Evolutionary conservation across 805 yeast genomes (phyloP), one percentile per base, ranked within the genome.

Genomic region (Candida tallmaniae): DNA sequence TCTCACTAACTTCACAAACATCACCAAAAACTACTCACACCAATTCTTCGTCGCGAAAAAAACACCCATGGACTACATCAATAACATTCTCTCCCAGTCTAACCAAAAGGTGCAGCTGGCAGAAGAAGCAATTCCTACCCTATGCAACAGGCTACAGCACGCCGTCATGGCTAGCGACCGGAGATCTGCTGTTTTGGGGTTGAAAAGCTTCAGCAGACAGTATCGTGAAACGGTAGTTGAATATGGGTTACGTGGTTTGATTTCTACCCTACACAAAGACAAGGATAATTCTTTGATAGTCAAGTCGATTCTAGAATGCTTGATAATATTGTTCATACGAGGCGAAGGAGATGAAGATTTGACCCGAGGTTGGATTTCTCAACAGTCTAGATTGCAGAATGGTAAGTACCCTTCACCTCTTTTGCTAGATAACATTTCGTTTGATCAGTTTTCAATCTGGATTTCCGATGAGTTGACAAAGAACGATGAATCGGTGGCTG

Each of bases 381-480:
- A 78, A 54, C 84, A 81, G 58, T 76, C 89, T 14, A 68, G 94
- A 42, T 47, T 74, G 15, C 82, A 79, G 50, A 80, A 81, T 58
- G 90, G 90, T 9, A 81, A 81, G 49, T 83, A 83, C 45, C 86
- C 89, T 0, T 78, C 88, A 2, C 93, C 93, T 3, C 60, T 79
- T 13, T 62, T 78, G 18, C 60, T 74, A 56, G 77, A 72, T 32
- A 73, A 74, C 27, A 71, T 70, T 3, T 59, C 65, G 4, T 74
- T 78, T 9, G 97, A 89, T 53, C 95, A 87, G 50, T 84, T 93
- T 45, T 84, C 96, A 0, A 61, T 89, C 36, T 89, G 97, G 95
- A 84, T 93, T 21, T 87, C 97, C 0, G 98, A 93, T 58, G 97
- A 87, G 50, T 65, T 93, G 47, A 83, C 89, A 1, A 89, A 84